These are phyloP conservation scores for Phytopythium ostracodes DNA, from an alignment of 352 stramenopile species.

Conservation along the genomic window DNA sequence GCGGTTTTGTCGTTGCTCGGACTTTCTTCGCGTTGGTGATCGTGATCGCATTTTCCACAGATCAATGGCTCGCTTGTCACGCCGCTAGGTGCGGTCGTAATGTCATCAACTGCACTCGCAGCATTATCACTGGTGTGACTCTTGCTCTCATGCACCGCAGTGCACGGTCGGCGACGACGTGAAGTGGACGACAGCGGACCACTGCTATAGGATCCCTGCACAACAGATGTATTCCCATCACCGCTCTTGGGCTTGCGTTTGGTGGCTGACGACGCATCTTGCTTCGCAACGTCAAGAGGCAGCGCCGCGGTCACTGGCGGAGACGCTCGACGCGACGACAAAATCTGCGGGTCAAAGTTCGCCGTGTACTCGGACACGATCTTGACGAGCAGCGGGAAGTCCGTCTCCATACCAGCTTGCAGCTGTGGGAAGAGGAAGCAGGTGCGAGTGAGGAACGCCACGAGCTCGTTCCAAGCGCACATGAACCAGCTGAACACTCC, in stretches of 20 bases:
- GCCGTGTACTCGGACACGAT: constrained; percentile 84
- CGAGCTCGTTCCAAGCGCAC: constrained; percentile 69
- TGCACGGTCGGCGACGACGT: neutral
- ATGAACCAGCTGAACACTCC: constrained; percentile 81
- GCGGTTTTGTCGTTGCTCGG: neutral
- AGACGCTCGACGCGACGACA: constrained; percentile 32
- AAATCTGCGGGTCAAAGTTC: constrained; percentile 71
- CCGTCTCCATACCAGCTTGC: constrained; percentile 60
- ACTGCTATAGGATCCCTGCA: neutral
- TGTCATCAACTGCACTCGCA: neutral
- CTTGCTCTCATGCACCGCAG: neutral
- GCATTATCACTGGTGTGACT: neutral
- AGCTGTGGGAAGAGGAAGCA: constrained; percentile 83
- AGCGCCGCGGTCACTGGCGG: constrained; percentile 15
- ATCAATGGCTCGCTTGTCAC: neutral
- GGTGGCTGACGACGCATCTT: neutral
- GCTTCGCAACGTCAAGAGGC: neutral
- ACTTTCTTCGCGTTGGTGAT: neutral
- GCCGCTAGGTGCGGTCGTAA: neutral
- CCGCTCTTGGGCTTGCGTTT: neutral
- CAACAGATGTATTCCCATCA: neutral
- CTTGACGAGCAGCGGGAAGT: constrained; percentile 74
- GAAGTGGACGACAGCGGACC: neutral
- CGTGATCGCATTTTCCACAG: neutral
- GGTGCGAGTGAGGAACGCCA: constrained; percentile 74